Conservation (phyloP, 2,329 filamentous ascomycete species). For the Chalaropsis thielavioides region DNA sequence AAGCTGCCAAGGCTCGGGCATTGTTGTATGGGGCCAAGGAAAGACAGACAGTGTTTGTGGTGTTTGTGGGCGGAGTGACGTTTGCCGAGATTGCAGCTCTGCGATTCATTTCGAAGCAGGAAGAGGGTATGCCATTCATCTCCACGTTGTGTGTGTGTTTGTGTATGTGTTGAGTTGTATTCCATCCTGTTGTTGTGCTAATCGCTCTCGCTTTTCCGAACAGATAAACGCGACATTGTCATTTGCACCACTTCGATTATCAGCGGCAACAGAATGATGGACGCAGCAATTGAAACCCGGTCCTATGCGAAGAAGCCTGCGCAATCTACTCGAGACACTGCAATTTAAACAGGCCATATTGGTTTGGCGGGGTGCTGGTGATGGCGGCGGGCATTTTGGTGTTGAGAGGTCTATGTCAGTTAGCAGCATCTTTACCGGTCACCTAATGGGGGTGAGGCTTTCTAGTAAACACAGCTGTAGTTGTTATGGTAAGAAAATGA, state of each 20-base stretch:
- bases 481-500: too few relatives aligned
- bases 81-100: slow-evolving; percentile 92
- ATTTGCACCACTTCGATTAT: slow-evolving; percentile 89
- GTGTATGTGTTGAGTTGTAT: background rate
- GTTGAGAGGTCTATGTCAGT: too few relatives aligned
- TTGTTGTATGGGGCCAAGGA: slow-evolving; percentile 60
- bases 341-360: background rate
- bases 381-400: too few relatives aligned
- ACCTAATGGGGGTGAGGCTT: background rate
- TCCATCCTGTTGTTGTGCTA: slow-evolving; percentile 5
- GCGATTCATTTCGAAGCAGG: slow-evolving; percentile 73
- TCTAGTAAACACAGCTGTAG: background rate
- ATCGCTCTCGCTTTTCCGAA: background rate
- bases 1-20: slow-evolving; percentile 73
- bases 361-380: background rate
- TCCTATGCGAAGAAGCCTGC: slow-evolving; percentile 38
- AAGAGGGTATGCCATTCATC: slow-evolving; percentile 43
- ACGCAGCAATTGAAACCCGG: slow-evolving; percentile 61
- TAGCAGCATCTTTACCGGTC: background rate
- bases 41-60: slow-evolving; percentile 83
- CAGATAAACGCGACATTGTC: slow-evolving; percentile 64
- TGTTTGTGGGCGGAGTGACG: slow-evolving; percentile 92
- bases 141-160: background rate
- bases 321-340: background rate
- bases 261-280: slow-evolving; percentile 79